Base-by-base conservation (phyloP, 2,329 filamentous ascomycete species). In the Dothistroma septosporum region DNA sequence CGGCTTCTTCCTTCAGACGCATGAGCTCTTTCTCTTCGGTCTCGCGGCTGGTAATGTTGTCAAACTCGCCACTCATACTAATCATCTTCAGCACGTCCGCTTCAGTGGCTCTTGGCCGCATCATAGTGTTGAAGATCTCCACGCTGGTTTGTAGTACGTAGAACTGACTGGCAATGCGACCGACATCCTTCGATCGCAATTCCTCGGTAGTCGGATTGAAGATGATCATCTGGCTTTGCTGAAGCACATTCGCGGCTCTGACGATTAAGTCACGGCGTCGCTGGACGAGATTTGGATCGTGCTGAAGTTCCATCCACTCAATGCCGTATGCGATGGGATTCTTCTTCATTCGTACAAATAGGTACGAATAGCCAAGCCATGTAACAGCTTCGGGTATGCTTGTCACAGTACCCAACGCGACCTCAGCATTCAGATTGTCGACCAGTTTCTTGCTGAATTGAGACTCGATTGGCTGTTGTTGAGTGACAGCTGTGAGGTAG, bases 171-270 rank as follows among this genome's bases (percentile, higher is more conserved):
- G 94, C 94, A 73, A 99, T 99, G 16, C 94, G 87, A 2, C 94
- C 94, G 55, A 97, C 89, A 70, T 99, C 93, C 74, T 99, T 99
- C 62, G 92, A 90, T 61, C 91, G 87, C 9, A 99, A 84, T 70
- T 97, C 93, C 68, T 97, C 93, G 0, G 93, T 99, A 19, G 82
- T 85, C 72, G 97, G 94, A 67, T 99, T 97, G 80, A 93, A 99
- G 59, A 99, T 94, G 70, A 99, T 94, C 95, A 99, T 99, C 76
- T 99, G 94, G 68, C 91, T 96, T 71, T 92, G 84, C 72, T 97
- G 92, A 48, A 99, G 79, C 5, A 91, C 90, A 48, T 87, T 83
- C 0, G 94, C 94, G 24, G 94, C 94, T 69, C 96, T 88, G 49
- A 96, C 92, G 57, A 94, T 89, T 56, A 99, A 80, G 66, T 94